Conservation (phyloP, 495 filamentous ascomycete species). For the Cenococcum geophilum region DNA sequence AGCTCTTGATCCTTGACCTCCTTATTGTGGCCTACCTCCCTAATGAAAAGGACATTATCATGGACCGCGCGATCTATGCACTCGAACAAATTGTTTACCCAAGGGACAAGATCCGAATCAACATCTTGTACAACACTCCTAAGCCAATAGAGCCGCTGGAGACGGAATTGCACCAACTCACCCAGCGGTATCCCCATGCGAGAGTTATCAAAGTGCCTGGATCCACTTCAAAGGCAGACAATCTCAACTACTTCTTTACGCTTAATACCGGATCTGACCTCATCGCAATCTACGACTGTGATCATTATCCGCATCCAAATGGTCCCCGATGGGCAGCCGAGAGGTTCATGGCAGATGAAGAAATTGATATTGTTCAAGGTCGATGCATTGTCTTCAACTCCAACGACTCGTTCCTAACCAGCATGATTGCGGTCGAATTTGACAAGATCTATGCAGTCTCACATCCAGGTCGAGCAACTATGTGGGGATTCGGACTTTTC, state of each 20-base stretch:
- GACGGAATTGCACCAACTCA: constrained; percentile 31
- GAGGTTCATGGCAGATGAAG: constrained; percentile 33
- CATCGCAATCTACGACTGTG: constrained; percentile 41
- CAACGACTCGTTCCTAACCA: constrained; percentile 32
- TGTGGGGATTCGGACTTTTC: constrained; percentile 42
- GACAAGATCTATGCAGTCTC: constrained; percentile 45
- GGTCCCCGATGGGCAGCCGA: constrained; percentile 41
- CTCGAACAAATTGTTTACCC: constrained; percentile 41
- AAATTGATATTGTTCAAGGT: constrained; percentile 41
- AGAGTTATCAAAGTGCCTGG: constrained; percentile 39
- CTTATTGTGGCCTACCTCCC: constrained; percentile 43
- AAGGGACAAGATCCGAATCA: constrained; percentile 38
- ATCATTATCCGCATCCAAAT: constrained; percentile 42
- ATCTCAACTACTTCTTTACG: constrained; percentile 40
- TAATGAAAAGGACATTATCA: constrained; percentile 43
- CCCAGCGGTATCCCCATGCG: constrained; percentile 26
- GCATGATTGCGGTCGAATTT: constrained; percentile 42
- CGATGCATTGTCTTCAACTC: constrained; percentile 42
- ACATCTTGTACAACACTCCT: constrained; percentile 42
- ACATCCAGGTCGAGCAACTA: constrained; percentile 38
- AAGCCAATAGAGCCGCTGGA: constrained; percentile 38
- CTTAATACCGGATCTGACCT: constrained; percentile 37
- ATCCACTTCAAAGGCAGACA: constrained; percentile 42
- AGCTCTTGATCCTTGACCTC: constrained; percentile 39
- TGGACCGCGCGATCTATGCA: constrained; percentile 38